Evolutionary conservation across 2,329 filamentous ascomycete species (phyloP).

Genomic region (Pseudogymnoascus sp.): DNA sequence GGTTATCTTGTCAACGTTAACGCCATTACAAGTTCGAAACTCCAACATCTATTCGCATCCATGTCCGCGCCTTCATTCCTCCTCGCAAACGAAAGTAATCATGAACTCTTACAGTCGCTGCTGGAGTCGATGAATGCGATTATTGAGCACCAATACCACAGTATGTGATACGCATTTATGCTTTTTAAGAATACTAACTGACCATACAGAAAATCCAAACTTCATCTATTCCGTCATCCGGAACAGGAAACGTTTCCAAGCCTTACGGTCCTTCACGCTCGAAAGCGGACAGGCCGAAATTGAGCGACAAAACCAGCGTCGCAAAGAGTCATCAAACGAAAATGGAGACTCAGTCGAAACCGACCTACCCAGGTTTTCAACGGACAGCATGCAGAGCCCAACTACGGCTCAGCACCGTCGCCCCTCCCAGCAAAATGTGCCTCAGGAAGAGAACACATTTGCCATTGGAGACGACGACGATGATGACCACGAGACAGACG

Average conservation of each 20-base stretch:
- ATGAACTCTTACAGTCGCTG: slow-evolving; percentile 68
- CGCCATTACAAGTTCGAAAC: slow-evolving; percentile 64
- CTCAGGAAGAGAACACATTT: slow-evolving; percentile 73
- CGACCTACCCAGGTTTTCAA: slow-evolving; percentile 45
- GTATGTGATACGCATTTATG: slow-evolving; percentile 39
- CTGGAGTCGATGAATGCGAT: slow-evolving; percentile 85
- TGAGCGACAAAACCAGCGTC: slow-evolving; percentile 63
- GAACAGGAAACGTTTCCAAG: slow-evolving; percentile 75
- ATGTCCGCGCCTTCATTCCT: slow-evolving; percentile 93
- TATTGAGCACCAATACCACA: slow-evolving; percentile 76
- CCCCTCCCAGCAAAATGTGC: slow-evolving; percentile 54
- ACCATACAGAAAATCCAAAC: slow-evolving; percentile 60
- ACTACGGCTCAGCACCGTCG: slow-evolving; percentile 43
- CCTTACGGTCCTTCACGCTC: slow-evolving; percentile 76
- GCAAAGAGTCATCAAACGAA: slow-evolving; percentile 48
- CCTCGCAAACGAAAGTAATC: slow-evolving; percentile 85
- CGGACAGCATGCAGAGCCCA: slow-evolving; percentile 60
- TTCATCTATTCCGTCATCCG: slow-evolving; percentile 72
- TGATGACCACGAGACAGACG: slow-evolving; percentile 43
- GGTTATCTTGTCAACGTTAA: slow-evolving; percentile 75
- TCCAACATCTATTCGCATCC: slow-evolving; percentile 80
- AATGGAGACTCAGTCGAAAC: slow-evolving; percentile 34
- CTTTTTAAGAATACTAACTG: slow-evolving; percentile 3
- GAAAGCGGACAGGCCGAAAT: slow-evolving; percentile 90
- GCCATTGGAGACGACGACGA: slow-evolving; percentile 80